Base-by-base conservation (phyloP, 2,329 filamentous ascomycete genomes). In the Curvularia hawaiiensis region DNA sequence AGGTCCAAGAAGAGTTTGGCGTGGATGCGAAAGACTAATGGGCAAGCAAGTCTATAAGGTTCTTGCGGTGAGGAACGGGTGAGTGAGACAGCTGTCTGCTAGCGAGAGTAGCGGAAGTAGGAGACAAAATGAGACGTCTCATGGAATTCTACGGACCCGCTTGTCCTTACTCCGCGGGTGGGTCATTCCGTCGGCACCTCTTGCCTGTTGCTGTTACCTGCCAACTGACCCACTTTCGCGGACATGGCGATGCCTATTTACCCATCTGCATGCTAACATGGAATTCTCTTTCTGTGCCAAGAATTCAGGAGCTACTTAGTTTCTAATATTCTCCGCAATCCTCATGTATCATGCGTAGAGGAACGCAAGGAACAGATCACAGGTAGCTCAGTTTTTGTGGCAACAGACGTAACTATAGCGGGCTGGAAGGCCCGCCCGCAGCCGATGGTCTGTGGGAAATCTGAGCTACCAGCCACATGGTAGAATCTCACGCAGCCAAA, bases 1-100 rank as follows among this genome's bases (percentile, higher is more conserved):
- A 79, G 31, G 75, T 84, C 12, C 80, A 81, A 69, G 78, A 79
- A 54, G 80, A 82, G 57, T 82, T 80, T 66, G 80, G 76, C 40
- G 71, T 83, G 43, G 75, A 70, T 11, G 66, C 72, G 20, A 75
- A 77, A 49, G 80, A 82, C 60, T 82, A 71, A 55, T 45, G 8
- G n/a, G 20, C 41, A 14, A 18, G 16, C 7, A 44, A n/a, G 7
- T 30, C 38, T 39, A 9, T 14, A 8, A 33, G 45, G 18, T n/a
- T 38, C 16, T 31, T 22, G 46, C 18, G 51, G 31, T 30, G 12
- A 50, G 38, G 11, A 38, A 39, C 16, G 43, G 31, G 9, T 14
- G 18, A 24, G 12, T 16, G 20, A 24, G 47, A 16, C 33, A 18
- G 24, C 33, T n/a, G 16, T 48, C 16, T 18, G 47, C 35, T 43